Conservation (phyloP, 805 yeast genomes). For the Jamesozyma gamospora region DNA sequence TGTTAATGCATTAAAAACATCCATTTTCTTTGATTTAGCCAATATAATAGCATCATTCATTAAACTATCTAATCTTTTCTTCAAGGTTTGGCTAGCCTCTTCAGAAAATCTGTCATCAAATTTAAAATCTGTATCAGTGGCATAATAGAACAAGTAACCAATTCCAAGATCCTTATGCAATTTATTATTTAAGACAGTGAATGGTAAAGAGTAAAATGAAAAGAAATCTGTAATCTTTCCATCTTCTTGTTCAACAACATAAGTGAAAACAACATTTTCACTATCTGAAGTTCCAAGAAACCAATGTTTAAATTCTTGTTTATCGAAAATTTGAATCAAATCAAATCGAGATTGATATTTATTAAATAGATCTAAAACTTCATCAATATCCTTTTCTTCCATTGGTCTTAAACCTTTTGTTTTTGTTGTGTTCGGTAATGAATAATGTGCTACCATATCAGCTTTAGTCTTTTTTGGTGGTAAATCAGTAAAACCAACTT, state of each 20-base stretch:
- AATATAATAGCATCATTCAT: slow-evolving; percentile 68
- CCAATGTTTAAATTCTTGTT: slow-evolving; percentile 67
- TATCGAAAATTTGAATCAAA: slow-evolving; percentile 53
- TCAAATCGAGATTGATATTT: slow-evolving; percentile 64
- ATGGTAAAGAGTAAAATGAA: slow-evolving; percentile 83
- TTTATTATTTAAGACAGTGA: slow-evolving; percentile 62
- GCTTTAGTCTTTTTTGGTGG: slow-evolving; percentile 63
- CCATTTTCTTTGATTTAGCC: slow-evolving; percentile 58
- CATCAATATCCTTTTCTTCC: slow-evolving; percentile 50
- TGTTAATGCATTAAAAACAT: slow-evolving; percentile 89
- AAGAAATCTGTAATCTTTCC: slow-evolving; percentile 77
- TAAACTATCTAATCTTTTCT: slow-evolving; percentile 49
- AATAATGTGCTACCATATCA: slow-evolving; percentile 59
- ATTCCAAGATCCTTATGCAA: slow-evolving; percentile 61
- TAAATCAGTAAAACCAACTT: slow-evolving; percentile 79
- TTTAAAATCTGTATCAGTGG: slow-evolving; percentile 52
- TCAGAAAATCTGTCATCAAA: slow-evolving; percentile 30
- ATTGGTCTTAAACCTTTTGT: slow-evolving; percentile 44
- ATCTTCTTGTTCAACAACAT: slow-evolving; percentile 51
- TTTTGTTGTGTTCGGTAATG: slow-evolving; percentile 45
- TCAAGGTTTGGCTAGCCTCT: slow-evolving; percentile 36
- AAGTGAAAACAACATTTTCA: slow-evolving; percentile 54
- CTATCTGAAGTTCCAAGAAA: slow-evolving; percentile 45
- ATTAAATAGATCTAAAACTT: slow-evolving; percentile 48
- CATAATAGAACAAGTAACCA: slow-evolving; percentile 86